Percentiles rank a stretch among this genome's conserved stretches.
Conservation (phyloP, 495 filamentous ascomycete genomes). For the Parachaetomium inaequale region DNA sequence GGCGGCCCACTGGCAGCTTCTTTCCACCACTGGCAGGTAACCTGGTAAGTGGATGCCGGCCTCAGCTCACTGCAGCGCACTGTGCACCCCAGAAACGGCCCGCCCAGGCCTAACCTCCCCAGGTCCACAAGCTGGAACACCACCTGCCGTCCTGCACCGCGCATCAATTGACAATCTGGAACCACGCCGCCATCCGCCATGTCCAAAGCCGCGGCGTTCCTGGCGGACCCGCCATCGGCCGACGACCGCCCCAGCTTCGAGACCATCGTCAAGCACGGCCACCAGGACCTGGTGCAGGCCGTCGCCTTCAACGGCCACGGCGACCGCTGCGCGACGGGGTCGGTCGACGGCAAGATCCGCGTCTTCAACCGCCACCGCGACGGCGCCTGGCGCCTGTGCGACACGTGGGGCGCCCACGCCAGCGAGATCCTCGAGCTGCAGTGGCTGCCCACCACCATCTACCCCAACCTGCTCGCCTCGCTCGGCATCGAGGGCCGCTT, state of each 20-base stretch:
- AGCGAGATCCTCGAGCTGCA: constrained; percentile 79
- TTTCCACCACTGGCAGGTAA: too few species aligned
- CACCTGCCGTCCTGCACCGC: background rate
- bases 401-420: constrained; percentile 88
- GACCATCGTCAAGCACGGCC: constrained; percentile 54
- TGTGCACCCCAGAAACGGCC: background rate
- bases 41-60: background rate
- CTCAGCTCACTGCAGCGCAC: background rate
- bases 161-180: background rate
- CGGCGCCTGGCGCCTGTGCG: constrained; percentile 71
- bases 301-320: constrained; percentile 76
- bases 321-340: constrained; percentile 83
- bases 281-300: constrained; percentile 66
- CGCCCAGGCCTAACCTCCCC: background rate
- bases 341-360: constrained; percentile 88
- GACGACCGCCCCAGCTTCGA: constrained; percentile 64
- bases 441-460: constrained; percentile 63
- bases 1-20: too few species aligned
- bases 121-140: background rate
- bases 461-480: constrained; percentile 55
- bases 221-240: constrained; percentile 69
- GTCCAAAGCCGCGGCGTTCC: constrained; percentile 37
- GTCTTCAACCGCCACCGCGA: constrained; percentile 81
- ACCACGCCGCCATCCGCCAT: constrained; percentile 10
- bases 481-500: constrained; percentile 84